A percentile compares a stretch with the other conserved stretches of the same genome.
Conservation (phyloP, 1,139 yeast species). For the Saccharomyces hybrid region DNA sequence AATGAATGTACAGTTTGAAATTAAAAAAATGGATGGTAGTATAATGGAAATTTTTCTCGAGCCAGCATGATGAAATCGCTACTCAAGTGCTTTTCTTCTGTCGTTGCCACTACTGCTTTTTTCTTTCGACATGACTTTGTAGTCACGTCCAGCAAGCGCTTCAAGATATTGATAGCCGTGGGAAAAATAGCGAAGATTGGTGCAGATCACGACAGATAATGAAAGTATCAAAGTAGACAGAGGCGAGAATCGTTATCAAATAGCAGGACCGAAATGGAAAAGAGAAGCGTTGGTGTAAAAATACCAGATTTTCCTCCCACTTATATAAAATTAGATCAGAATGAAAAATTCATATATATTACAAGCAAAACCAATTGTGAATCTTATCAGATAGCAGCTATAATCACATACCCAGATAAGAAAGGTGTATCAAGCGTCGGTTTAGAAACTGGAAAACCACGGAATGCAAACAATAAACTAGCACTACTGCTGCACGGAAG, state of each 20-base stretch:
- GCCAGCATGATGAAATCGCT: too few species aligned
- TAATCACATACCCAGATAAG: slow-evolving; percentile 29
- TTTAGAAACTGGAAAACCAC: neutral
- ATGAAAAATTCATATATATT: slow-evolving; percentile 19
- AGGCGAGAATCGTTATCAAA: neutral
- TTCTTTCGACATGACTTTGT: too few species aligned
- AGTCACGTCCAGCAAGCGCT: too few species aligned
- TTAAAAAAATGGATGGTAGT: too few species aligned
- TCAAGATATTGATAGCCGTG: too few species aligned
- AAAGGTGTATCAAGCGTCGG: neutral
- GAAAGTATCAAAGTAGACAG: neutral
- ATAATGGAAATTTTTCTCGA: too few species aligned
- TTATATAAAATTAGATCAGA: slow-evolving; percentile 9
- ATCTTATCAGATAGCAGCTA: slow-evolving; percentile 31
- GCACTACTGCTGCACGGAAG: slow-evolving; percentile 64
- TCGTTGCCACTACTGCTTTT: too few species aligned
- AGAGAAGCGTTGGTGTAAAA: neutral
- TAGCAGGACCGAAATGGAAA: neutral
- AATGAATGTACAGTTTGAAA: too few species aligned
- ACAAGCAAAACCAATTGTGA: slow-evolving; percentile 18
- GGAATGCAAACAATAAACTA: slow-evolving; percentile 23
- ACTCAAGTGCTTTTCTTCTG: too few species aligned
- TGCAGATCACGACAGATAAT: neutral
- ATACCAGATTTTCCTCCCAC: slow-evolving; percentile 6
- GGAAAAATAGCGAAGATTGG: neutral